Evolutionary conservation across 768 basidiomycete species (phyloP).

Genomic region (Multifurca ochricompacta): DNA sequence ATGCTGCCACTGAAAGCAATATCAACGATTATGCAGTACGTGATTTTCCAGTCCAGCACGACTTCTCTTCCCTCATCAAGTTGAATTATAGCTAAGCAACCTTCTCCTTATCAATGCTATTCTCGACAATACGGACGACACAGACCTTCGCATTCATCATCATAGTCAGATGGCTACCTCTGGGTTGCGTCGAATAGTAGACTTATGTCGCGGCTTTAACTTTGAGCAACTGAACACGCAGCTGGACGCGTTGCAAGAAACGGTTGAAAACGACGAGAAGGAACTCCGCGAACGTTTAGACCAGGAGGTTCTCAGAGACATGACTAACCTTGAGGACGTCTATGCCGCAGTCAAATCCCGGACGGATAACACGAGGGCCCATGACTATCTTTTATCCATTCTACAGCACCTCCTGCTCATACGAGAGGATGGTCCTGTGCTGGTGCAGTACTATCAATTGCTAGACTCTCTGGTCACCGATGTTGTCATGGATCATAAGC

Average conservation of each 20-base stretch:
- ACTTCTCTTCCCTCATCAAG: background rate
- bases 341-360: constrained; percentile 74
- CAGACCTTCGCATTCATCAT: constrained; percentile 80
- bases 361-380: constrained; percentile 70
- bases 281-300: constrained; percentile 68
- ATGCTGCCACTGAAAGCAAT: constrained; percentile 54
- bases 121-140: constrained; percentile 57
- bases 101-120: constrained; percentile 66
- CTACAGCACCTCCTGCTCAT: constrained; percentile 91
- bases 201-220: constrained; percentile 58
- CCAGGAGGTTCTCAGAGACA: constrained; percentile 64
- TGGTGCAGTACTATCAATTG: constrained; percentile 85
- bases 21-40: constrained; percentile 84
- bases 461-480: constrained; percentile 85
- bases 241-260: constrained; percentile 48
- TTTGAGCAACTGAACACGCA: constrained; percentile 59
- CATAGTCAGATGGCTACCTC: constrained; percentile 86
- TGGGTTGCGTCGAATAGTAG: constrained; percentile 67
- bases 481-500: constrained; percentile 87
- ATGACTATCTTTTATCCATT: constrained; percentile 84
- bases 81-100: constrained; percentile 48
- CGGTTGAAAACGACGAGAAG: constrained; percentile 68
- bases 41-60: constrained; percentile 6
- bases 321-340: constrained; percentile 78
- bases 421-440: constrained; percentile 74